A percentile compares a stretch with the other conserved stretches of the same genome.
Conservation (phyloP, 345 rosid species). For the Citrus mangshanensis region DNA sequence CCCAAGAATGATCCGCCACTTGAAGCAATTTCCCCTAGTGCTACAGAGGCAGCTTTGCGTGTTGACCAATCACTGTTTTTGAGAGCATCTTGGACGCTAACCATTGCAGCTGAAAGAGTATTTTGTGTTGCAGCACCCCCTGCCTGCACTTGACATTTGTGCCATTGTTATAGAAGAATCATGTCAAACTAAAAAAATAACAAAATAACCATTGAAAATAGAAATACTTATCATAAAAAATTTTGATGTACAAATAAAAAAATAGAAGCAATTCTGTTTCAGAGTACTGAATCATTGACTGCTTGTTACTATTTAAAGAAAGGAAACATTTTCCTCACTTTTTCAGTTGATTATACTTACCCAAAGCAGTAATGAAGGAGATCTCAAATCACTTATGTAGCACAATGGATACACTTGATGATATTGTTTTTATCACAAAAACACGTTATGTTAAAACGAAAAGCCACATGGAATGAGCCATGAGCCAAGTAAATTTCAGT, state of each 20-base stretch:
- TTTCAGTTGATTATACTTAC: background rate
- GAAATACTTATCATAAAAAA: background rate
- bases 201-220: background rate
- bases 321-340: background rate
- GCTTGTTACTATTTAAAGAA: background rate
- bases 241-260: background rate
- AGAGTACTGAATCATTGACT: background rate
- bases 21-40: conserved; percentile 75
- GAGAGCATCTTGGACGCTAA: conserved; percentile 74
- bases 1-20: conserved; percentile 61
- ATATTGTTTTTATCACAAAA: background rate
- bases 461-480: background rate
- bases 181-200: background rate
- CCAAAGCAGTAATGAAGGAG: background rate
- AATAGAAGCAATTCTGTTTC: background rate
- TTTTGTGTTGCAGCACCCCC: conserved; percentile 73
- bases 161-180: background rate
- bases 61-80: conserved; percentile 81
- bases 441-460: background rate
- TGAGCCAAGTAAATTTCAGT: background rate
- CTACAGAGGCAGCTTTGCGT: conserved; percentile 87
- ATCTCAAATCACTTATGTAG: background rate
- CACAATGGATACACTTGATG: background rate
- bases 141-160: conserved; percentile 48
- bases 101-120: conserved; percentile 61